Conservation (phyloP, 805 yeast genomes). For the Yamadazyma kitorensis region DNA sequence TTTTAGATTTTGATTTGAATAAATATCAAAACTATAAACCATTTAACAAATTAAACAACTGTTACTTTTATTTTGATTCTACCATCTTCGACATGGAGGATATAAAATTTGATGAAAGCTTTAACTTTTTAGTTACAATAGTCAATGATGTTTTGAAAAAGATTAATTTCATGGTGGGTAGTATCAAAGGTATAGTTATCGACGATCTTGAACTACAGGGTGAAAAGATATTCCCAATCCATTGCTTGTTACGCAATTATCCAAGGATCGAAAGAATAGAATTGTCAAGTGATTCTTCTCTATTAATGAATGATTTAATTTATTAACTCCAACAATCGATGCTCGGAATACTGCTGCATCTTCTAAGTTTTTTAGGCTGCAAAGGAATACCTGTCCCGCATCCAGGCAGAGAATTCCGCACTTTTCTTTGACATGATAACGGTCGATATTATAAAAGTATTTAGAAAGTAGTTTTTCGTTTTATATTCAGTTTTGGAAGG, state of each 20-base stretch:
- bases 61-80: conserved; percentile 32
- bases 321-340: conserved; percentile 1
- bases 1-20: background rate
- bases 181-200: conserved; percentile 29
- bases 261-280: conserved; percentile 31
- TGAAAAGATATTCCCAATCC: conserved; percentile 28
- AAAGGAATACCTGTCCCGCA: too few species aligned
- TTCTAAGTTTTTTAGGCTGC: too few species aligned
- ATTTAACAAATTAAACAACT: conserved; percentile 9
- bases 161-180: conserved; percentile 28
- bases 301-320: conserved; percentile 21
- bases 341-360: background rate
- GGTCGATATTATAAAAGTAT: too few species aligned
- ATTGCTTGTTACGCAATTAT: conserved; percentile 27
- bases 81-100: conserved; percentile 27
- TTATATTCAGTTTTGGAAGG: too few species aligned
- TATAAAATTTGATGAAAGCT: conserved; percentile 21
- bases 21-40: conserved; percentile 3
- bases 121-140: conserved; percentile 27
- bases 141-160: conserved; percentile 35
- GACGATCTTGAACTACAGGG: conserved; percentile 30
- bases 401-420: too few species aligned
- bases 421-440: too few species aligned
- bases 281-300: conserved; percentile 19
- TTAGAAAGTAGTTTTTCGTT: too few species aligned